These are phyloP conservation scores for Carallia brachiata DNA, from an alignment of 345 rosid genomes.

Conservation along the genomic window DNA sequence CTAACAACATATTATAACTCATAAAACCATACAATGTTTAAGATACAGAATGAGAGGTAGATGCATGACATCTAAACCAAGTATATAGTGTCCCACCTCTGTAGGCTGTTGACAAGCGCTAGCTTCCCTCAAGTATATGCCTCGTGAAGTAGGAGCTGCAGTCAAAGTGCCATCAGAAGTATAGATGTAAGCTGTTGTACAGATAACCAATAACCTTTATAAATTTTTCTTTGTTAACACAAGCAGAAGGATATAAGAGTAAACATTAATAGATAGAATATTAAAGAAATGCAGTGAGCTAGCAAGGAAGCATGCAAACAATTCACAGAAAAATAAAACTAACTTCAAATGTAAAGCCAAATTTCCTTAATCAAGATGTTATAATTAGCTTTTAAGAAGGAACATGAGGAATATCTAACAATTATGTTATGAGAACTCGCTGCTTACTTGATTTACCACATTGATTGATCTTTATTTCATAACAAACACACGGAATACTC, in stretches of 20 bases:
- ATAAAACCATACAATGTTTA: too few species aligned
- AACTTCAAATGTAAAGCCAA: background rate
- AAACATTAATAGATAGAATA: background rate
- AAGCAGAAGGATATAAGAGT: conserved; percentile 6
- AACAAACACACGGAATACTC: conserved; percentile 57
- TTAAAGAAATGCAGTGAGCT: background rate
- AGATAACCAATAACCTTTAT: background rate
- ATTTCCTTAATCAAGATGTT: background rate
- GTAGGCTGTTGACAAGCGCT: conserved; percentile 60
- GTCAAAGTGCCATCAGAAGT: conserved; percentile 18
- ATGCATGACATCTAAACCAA: background rate
- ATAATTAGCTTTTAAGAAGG: background rate
- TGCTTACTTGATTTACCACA: conserved; percentile 82
- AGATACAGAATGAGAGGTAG: too few species aligned
- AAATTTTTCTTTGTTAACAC: background rate
- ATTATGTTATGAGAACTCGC: background rate
- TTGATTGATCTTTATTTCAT: conserved; percentile 69
- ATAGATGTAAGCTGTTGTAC: conserved; percentile 6
- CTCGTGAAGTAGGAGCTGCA: conserved; percentile 82
- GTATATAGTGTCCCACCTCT: conserved; percentile 55
- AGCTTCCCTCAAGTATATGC: conserved; percentile 87
- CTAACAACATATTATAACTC: too few species aligned
- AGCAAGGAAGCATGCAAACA: background rate
- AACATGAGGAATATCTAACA: background rate
- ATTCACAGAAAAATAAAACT: background rate